Base-by-base conservation (phyloP, 2,329 filamentous ascomycete species). In the Ophiocordyceps camponoti-rufipedis region DNA sequence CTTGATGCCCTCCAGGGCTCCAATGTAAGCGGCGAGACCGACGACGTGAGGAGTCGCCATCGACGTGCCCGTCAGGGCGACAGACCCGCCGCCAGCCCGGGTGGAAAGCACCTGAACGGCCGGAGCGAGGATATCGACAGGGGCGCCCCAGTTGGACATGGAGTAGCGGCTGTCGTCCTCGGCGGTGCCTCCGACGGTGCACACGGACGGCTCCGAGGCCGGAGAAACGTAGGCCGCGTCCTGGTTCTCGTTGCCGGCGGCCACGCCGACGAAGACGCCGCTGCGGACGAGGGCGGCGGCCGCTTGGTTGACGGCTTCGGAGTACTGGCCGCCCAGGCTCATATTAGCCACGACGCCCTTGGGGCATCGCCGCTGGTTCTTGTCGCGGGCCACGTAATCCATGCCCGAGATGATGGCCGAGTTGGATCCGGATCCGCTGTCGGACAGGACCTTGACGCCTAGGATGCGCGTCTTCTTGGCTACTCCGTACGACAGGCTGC, bases 201-300 rank as follows among this genome's bases (percentile, higher is more conserved):
- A 68, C 29, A 61, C 69, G n/a, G 52, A 54, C 3, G 62, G 43
- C 47, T 63, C 63, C 4, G 62, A 67, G 23, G 66, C 63, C 2
- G 67, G 66, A 2, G 66, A 70, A 49, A 39, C 28, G 51, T 58
- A 60, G 32, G 55, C 49, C 1, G 68, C 67, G 48, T 70, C 57
- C 29, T 51, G 53, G 46, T 60, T 58, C 18, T 62, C 56, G 54
- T 74, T 74, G 39, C 71, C 71, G 29, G 70, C 71, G 3, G 71
- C 70, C 14, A 72, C 70, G 46, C 65, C 69, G 41, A 71, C 57
- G 48, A 70, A 68, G 46, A 72, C 57, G 31, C 70, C 70, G 1
- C 57, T 55, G 28, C 48, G 48, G 49, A 67, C 58, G 31, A 69
- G 59, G 42, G 56, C 58, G 10, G 58, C 59, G 23, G 70, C 67